Evolutionary conservation across 306 rosid genomes (phyloP).

Genomic region (Abrus precatorius): DNA sequence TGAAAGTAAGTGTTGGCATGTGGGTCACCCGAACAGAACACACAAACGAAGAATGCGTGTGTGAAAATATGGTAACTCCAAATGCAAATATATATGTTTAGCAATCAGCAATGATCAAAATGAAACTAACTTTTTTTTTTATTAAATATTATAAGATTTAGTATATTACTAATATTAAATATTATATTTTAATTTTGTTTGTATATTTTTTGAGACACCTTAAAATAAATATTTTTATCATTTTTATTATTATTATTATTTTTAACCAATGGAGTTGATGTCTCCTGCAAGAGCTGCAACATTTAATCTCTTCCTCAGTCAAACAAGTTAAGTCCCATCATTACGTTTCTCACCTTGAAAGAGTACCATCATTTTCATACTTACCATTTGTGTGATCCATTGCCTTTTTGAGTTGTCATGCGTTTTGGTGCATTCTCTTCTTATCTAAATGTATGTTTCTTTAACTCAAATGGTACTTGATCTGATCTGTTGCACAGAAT

Average conservation of each 20-base stretch:
- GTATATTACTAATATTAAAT: no score
- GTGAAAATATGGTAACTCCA: background rate
- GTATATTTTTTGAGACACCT: no score
- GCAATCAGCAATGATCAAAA: background rate
- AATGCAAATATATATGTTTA: background rate
- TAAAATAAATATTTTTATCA: no score
- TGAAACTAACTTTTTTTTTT: no score
- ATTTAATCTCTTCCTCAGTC: conserved; percentile 9
- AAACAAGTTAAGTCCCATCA: conserved; percentile 17
- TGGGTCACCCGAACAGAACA: background rate
- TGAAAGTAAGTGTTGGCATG: background rate
- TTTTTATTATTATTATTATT: no score
- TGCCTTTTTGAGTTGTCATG: conserved; percentile 2
- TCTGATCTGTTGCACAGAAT: conserved; percentile 2
- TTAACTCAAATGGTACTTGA: background rate
- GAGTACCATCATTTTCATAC: background rate
- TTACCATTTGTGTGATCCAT: background rate
- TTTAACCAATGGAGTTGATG: background rate
- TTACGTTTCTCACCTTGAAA: background rate
- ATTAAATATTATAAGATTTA: no score
- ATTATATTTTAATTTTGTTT: no score
- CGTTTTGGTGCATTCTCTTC: background rate
- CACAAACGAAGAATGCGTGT: conserved; percentile 9
- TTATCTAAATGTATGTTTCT: background rate
- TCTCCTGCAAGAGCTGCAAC: conserved; percentile 15